Evolutionary conservation across 2,329 filamentous ascomycete genomes (phyloP).

Genomic region (Trichoderma arundinaceum): DNA sequence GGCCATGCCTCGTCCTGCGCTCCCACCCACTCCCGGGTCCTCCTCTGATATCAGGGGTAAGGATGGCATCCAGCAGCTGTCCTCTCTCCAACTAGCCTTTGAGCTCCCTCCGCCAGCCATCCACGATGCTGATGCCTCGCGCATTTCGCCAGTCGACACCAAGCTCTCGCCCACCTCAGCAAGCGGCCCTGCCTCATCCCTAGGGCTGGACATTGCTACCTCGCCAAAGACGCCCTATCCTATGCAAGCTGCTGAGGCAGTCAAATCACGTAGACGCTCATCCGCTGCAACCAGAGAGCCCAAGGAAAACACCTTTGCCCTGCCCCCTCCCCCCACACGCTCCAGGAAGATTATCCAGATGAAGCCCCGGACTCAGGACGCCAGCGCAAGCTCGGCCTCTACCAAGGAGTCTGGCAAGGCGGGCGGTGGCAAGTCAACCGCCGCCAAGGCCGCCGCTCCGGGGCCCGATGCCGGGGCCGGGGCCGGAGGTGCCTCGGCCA

Average conservation of each 20-base stretch:
- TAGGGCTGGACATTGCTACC: constrained; percentile 32
- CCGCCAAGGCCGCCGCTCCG: constrained; percentile 35
- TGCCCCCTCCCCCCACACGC: constrained; percentile 90
- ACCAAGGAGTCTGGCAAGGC: constrained; percentile 38
- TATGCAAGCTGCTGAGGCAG: constrained; percentile 57
- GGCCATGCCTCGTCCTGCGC: constrained; percentile 44
- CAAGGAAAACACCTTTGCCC: constrained; percentile 70
- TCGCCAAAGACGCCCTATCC: constrained; percentile 47
- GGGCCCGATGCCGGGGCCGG: constrained; percentile 33
- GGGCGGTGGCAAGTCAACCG: constrained; percentile 35
- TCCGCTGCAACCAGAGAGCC: constrained; percentile 50
- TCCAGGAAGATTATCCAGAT: constrained; percentile 98
- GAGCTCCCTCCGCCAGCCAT: constrained; percentile 79
- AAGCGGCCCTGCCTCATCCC: constrained; percentile 22
- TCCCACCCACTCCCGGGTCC: constrained; percentile 76
- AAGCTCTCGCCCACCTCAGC: constrained; percentile 42
- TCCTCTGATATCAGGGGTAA: constrained; percentile 80
- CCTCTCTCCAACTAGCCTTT: constrained; percentile 70
- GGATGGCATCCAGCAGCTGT: constrained; percentile 66
- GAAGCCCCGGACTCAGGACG: constrained; percentile 68
- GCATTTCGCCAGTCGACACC: constrained; percentile 42
- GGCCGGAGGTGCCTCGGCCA: constrained; percentile 36
- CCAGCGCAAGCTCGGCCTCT: constrained; percentile 37
- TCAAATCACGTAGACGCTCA: constrained; percentile 60
- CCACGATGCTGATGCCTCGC: constrained; percentile 46